Conservation (phyloP, 495 filamentous ascomycete genomes). For the Podospora anserina region DNA sequence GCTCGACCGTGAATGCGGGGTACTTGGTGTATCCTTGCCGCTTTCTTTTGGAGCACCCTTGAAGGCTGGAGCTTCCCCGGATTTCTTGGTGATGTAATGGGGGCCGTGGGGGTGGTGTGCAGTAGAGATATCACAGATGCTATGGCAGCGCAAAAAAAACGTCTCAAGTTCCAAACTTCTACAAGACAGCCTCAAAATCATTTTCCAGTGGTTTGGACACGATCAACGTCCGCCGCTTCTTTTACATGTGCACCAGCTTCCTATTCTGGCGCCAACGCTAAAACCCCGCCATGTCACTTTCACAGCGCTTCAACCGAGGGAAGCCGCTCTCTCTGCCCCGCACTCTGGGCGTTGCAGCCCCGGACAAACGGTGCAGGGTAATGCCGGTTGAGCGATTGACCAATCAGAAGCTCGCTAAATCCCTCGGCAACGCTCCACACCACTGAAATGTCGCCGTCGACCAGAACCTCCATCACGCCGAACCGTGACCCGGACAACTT, state of each 20-base stretch:
- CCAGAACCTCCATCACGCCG: background rate
- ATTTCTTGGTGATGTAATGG: background rate
- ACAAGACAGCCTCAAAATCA: background rate
- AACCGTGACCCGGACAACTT: background rate
- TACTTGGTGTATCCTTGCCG: slow-evolving; percentile 10
- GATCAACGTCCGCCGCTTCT: background rate
- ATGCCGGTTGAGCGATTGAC: slow-evolving; percentile 25
- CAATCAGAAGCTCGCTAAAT: slow-evolving; percentile 20
- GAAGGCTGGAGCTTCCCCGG: background rate
- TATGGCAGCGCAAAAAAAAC: background rate
- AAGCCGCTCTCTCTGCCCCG: slow-evolving; percentile 32
- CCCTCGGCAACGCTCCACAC: slow-evolving; percentile 10
- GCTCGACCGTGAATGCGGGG: slow-evolving; percentile 19
- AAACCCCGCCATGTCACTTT: background rate
- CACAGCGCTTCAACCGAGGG: slow-evolving; percentile 31
- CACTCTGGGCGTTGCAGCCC: slow-evolving; percentile 13
- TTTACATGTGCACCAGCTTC: background rate
- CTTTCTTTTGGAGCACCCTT: background rate
- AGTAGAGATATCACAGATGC: background rate
- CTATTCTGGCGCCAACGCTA: slow-evolving; percentile 19
- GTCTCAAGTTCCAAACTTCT: background rate
- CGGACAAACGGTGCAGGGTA: slow-evolving; percentile 28
- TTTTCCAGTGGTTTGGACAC: background rate
- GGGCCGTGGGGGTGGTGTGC: background rate
- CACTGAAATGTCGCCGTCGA: background rate